Conservation (phyloP, 805 yeast genomes). For the Candida morakotiae region DNA sequence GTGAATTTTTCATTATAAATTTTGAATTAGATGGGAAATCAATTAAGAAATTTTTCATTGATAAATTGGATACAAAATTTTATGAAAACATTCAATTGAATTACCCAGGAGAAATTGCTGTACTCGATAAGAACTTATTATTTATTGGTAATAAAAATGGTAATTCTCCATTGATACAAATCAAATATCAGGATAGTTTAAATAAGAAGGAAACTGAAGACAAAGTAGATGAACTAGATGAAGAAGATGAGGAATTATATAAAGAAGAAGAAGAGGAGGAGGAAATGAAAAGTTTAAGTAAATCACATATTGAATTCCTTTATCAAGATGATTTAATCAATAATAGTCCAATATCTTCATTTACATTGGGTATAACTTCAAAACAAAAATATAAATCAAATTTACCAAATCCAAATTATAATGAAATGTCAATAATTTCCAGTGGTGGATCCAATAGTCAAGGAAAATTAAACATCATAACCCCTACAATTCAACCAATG, state of each 20-base stretch:
- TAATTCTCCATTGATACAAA: conserved; percentile 49
- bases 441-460: conserved; percentile 60
- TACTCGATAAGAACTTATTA: conserved; percentile 39
- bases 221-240: conserved; percentile 22
- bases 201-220: conserved; percentile 7
- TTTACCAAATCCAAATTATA: conserved; percentile 60
- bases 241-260: conserved; percentile 41
- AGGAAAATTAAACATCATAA: conserved; percentile 56
- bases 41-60: conserved; percentile 30
- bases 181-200: conserved; percentile 22
- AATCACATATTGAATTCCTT: conserved; percentile 30
- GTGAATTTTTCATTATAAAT: conserved; percentile 30
- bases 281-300: conserved; percentile 14
- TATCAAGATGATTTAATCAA: conserved; percentile 53
- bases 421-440: conserved; percentile 64
- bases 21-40: conserved; percentile 42
- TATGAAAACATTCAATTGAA: conserved; percentile 32
- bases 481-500: conserved; percentile 65
- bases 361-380: conserved; percentile 61
- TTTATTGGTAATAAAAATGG: conserved; percentile 23
- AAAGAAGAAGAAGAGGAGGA: conserved; percentile 30
- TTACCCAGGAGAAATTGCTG: conserved; percentile 39
- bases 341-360: conserved; percentile 69
- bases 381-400: conserved; percentile 55
- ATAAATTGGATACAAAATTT: conserved; percentile 20